Evolutionary conservation across 2,329 filamentous ascomycete genomes (phyloP).

Genomic region (Neofusicoccum kwambonambiense): DNA sequence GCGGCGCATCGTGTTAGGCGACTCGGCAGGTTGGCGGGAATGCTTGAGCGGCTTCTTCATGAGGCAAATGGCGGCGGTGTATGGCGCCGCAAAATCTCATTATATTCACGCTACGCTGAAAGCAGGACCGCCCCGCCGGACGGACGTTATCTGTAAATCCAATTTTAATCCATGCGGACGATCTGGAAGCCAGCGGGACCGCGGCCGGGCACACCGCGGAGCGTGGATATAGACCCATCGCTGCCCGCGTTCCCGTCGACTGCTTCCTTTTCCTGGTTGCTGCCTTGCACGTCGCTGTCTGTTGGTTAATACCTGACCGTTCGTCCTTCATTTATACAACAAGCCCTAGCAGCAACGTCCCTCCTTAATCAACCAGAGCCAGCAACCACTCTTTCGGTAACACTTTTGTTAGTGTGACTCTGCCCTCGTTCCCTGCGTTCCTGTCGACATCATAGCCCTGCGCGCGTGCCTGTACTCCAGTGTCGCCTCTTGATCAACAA

Average conservation of each 20-base stretch:
- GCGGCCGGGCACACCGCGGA: neutral
- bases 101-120: neutral
- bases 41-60: neutral
- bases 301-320: neutral
- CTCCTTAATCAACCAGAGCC: neutral
- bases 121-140: neutral
- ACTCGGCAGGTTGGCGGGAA: neutral
- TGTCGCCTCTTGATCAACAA: neutral
- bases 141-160: conserved; percentile 11
- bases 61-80: neutral
- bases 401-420: conserved; percentile 1
- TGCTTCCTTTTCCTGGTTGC: neutral
- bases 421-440: neutral
- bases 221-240: neutral
- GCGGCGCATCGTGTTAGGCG: neutral
- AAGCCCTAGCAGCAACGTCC: neutral
- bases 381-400: neutral
- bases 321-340: neutral
- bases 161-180: conserved; percentile 13
- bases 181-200: conserved; percentile 2
- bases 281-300: neutral
- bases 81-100: too few relatives aligned
- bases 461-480: neutral
- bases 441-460: neutral
- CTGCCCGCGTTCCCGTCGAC: neutral